Conservation (phyloP, 202 grass and related monocot species). For the Setaria viridis region DNA sequence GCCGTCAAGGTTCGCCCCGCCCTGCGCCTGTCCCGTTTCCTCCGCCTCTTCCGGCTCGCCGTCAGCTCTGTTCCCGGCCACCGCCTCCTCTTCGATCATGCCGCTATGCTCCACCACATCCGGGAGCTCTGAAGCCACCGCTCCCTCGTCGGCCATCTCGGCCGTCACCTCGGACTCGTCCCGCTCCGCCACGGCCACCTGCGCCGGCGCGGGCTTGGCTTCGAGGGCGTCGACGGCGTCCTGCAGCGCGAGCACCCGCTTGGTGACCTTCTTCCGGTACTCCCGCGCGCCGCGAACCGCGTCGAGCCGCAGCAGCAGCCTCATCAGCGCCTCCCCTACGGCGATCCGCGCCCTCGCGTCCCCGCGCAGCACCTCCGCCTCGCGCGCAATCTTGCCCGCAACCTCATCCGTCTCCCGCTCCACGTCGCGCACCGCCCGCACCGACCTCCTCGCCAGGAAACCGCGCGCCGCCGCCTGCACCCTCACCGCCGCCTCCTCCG, state of each 20-base stretch:
- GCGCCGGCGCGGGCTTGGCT: neutral
- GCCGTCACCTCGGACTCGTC: neutral
- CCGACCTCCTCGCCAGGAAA: neutral
- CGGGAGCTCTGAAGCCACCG: neutral
- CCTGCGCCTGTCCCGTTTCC: neutral
- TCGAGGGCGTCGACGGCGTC: slow-evolving; percentile 57
- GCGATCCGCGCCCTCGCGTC: slow-evolving; percentile 28
- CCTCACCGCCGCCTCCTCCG: slow-evolving; percentile 38
- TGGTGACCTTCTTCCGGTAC: slow-evolving; percentile 53
- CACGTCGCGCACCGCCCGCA: slow-evolving; percentile 15
- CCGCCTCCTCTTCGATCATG: neutral
- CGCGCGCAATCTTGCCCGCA: neutral
- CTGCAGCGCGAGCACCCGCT: slow-evolving; percentile 53
- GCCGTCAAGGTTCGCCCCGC: neutral
- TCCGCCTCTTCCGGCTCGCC: no score
- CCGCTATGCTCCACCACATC: no score
- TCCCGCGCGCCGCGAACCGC: slow-evolving; percentile 56
- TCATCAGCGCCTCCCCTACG: slow-evolving; percentile 54
- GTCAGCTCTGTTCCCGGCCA: neutral
- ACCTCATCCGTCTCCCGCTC: slow-evolving; percentile 17
- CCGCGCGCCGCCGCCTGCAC: slow-evolving; percentile 20
- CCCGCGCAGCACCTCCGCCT: slow-evolving; percentile 8
- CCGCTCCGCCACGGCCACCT: neutral
- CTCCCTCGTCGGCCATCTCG: neutral
- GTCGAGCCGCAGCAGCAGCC: slow-evolving; percentile 49